These are phyloP conservation scores for Echium plantagineum DNA, from an alignment of 257 asterid species.

Conservation along the genomic window DNA sequence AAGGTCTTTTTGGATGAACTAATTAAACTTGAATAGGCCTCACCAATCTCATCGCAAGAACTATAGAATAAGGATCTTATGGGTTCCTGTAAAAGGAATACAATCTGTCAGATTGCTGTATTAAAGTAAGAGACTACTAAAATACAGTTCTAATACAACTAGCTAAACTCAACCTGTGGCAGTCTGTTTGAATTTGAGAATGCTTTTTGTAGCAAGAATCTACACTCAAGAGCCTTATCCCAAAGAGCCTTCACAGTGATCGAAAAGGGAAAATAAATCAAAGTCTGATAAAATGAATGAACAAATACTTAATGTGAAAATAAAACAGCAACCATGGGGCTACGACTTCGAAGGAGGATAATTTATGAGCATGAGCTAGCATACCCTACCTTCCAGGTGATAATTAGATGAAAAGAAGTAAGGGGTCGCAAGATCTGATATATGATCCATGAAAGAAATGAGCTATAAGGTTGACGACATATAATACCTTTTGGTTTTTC, in stretches of 20 bases:
- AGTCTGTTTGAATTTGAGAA: conserved; percentile 77
- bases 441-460: neutral
- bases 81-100: conserved; percentile 46
- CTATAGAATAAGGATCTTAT: conserved; percentile 55
- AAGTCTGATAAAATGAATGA: too few relatives aligned
- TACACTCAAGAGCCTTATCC: conserved; percentile 88
- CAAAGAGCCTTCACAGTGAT: conserved; percentile 62
- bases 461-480: neutral
- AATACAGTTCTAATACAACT: neutral
- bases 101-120: conserved; percentile 6
- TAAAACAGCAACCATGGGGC: neutral
- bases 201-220: conserved; percentile 85
- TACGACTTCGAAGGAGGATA: conserved; percentile 1
- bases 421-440: too few relatives aligned
- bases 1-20: conserved; percentile 65
- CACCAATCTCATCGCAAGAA: conserved; percentile 31
- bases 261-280: conserved; percentile 12
- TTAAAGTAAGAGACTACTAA: neutral
- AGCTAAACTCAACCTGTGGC: conserved; percentile 60
- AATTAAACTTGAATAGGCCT: conserved; percentile 68
- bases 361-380: neutral
- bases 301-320: conserved; percentile 1
- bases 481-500: conserved; percentile 71
- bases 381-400: too few relatives aligned
- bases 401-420: neutral